Evolutionary conservation across 2,329 filamentous ascomycete genomes (phyloP).

Genomic region (Cladosporium sp.): DNA sequence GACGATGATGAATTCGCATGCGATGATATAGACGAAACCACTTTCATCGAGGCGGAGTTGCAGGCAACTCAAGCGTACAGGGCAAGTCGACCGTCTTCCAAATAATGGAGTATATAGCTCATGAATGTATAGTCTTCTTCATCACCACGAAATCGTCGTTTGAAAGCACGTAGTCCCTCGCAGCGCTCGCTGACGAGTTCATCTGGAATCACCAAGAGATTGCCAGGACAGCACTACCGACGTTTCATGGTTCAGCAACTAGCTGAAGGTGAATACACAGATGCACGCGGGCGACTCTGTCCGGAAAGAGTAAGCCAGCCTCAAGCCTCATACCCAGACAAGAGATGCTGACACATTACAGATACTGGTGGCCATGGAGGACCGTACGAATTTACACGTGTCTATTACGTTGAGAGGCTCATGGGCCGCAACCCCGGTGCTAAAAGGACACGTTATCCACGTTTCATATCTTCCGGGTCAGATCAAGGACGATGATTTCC

Average conservation of each 20-base stretch:
- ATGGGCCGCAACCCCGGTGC: constrained; percentile 79
- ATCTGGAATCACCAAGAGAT: not conserved
- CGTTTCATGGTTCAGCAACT: constrained; percentile 78
- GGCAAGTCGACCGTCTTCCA: constrained; percentile 31
- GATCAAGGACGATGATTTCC: not conserved
- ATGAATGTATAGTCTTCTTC: constrained; percentile 28
- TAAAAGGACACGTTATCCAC: constrained; percentile 73
- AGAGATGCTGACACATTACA: constrained; percentile 34
- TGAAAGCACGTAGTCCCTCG: constrained; percentile 13
- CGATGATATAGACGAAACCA: constrained; percentile 67
- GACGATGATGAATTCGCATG: constrained; percentile 70
- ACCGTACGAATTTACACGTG: constrained; percentile 62
- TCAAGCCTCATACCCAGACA: constrained; percentile 48
- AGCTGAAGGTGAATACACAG: constrained; percentile 63
- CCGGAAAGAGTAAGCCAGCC: constrained; percentile 45
- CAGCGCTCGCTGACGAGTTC: not conserved
- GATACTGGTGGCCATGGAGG: constrained; percentile 78
- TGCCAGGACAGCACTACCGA: constrained; percentile 10
- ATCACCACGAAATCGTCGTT: not conserved
- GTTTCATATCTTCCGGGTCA: constrained; percentile 61
- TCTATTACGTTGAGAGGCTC: constrained; percentile 75
- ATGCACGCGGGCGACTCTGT: constrained; percentile 60
- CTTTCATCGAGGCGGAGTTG: constrained; percentile 61
- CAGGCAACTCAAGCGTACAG: constrained; percentile 65
- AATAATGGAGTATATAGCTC: constrained; percentile 30